Evolutionary conservation across 192 early-diverging fungal genomes (phyloP).

Genomic region (Coemansia sp.): DNA sequence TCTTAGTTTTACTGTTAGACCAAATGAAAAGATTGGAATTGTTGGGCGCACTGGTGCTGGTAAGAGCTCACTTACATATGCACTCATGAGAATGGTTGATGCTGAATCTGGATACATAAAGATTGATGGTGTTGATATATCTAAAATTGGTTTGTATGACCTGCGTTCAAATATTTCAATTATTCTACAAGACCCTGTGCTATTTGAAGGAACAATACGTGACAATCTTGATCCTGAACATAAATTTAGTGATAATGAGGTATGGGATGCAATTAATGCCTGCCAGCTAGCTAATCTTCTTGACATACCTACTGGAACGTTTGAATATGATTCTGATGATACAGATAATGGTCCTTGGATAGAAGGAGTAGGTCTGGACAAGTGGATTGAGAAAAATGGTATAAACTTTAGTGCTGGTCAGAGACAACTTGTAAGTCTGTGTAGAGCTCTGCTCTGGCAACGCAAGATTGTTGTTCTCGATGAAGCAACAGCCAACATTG

Average conservation of each 20-base stretch:
- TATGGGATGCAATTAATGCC: constrained; percentile 2
- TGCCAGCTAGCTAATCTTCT: neutral
- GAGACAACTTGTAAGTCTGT: too few species aligned
- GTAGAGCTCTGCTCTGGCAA: too few species aligned
- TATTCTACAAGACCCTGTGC: neutral
- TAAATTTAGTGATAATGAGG: neutral
- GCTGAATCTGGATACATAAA: neutral
- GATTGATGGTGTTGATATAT: too few species aligned
- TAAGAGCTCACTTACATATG: neutral
- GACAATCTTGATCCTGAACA: neutral
- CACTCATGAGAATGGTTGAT: neutral
- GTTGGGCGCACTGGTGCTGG: too few species aligned
- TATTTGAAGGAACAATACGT: neutral
- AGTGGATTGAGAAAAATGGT: too few species aligned
- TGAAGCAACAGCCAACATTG: too few species aligned
- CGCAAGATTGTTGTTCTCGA: too few species aligned
- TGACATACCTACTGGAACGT: neutral
- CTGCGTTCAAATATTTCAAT: neutral
- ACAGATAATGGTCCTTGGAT: neutral
- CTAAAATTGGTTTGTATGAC: neutral
- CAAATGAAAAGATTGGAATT: neutral
- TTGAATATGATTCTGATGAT: neutral
- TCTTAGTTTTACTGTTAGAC: neutral
- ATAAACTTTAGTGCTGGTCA: too few species aligned
- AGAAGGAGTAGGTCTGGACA: neutral